phyloP scores from a whole-genome alignment of 495 filamentous ascomycete species.

The Hyaloscypha finlandica region DNA sequence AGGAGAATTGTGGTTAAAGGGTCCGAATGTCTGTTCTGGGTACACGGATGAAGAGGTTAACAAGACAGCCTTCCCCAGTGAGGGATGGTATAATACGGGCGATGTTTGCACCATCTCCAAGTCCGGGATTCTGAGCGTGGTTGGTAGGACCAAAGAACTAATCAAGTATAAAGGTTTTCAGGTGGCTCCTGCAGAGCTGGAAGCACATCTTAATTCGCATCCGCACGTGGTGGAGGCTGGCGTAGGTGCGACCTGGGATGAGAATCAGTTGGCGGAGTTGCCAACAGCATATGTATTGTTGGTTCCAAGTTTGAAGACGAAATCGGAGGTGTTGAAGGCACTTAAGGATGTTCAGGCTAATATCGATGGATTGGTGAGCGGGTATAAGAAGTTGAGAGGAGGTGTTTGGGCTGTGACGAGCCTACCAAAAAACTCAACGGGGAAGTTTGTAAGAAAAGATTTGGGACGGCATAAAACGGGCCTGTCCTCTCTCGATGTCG shows the following conservation, averaged over 20 bases:
- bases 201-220: conserved; percentile 69
- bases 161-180: conserved; percentile 75
- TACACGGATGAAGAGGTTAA: conserved; percentile 63
- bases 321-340: background rate
- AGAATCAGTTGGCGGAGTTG: conserved; percentile 62
- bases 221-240: conserved; percentile 66
- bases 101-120: conserved; percentile 62
- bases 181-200: conserved; percentile 60
- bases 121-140: conserved; percentile 60
- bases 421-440: conserved; percentile 4
- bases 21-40: conserved; percentile 62
- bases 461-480: conserved; percentile 13
- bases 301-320: conserved; percentile 5
- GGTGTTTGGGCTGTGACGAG: conserved; percentile 8
- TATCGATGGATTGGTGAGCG: conserved; percentile 2
- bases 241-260: conserved; percentile 65
- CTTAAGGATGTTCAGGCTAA: conserved; percentile 4
- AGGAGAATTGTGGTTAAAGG: conserved; percentile 68
- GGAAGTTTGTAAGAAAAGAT: conserved; percentile 7
- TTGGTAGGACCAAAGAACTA: conserved; percentile 66
- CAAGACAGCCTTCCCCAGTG: conserved; percentile 55
- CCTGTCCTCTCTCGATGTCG: conserved; percentile 2
- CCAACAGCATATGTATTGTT: conserved; percentile 76
- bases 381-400: conserved; percentile 15
- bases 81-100: conserved; percentile 69